Conservation (phyloP, 768 basidiomycete genomes). For the Boletus rubropictus region DNA sequence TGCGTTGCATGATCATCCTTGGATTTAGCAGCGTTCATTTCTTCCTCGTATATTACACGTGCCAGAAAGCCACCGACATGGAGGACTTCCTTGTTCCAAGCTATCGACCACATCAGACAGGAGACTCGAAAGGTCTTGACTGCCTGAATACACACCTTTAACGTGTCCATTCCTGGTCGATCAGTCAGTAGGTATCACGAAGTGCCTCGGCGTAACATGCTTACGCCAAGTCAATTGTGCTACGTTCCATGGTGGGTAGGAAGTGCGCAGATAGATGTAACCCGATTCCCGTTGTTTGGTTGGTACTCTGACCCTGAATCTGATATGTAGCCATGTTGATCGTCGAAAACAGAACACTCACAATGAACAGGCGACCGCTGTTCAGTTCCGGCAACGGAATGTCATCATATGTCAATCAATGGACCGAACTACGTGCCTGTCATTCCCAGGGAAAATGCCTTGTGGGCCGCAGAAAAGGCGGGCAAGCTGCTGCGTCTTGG, state of each 20-base stretch:
- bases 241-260: slow-evolving; percentile 92
- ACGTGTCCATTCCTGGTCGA: slow-evolving; percentile 70
- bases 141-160: slow-evolving; percentile 43
- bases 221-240: slow-evolving; percentile 83
- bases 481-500: neutral
- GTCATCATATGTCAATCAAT: neutral
- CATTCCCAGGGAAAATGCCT: slow-evolving; percentile 1
- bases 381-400: neutral
- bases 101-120: slow-evolving; percentile 29
- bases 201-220: slow-evolving; percentile 16
- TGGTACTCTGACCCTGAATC: slow-evolving; percentile 75
- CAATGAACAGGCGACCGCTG: slow-evolving; percentile 14
- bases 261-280: slow-evolving; percentile 71
- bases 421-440: neutral
- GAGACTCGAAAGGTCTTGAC: neutral
- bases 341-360: neutral
- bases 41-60: slow-evolving; percentile 78
- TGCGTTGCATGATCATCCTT: neutral
- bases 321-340: neutral
- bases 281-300: slow-evolving; percentile 77
- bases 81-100: slow-evolving; percentile 88
- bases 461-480: slow-evolving; percentile 1
- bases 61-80: slow-evolving; percentile 77
- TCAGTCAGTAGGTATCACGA: neutral
- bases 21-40: slow-evolving; percentile 38